Evolutionary conservation across 2,329 filamentous ascomycete genomes (phyloP), one percentile per base, ranked within the genome.

Genomic region (Microcyclospora tardicrescens): DNA sequence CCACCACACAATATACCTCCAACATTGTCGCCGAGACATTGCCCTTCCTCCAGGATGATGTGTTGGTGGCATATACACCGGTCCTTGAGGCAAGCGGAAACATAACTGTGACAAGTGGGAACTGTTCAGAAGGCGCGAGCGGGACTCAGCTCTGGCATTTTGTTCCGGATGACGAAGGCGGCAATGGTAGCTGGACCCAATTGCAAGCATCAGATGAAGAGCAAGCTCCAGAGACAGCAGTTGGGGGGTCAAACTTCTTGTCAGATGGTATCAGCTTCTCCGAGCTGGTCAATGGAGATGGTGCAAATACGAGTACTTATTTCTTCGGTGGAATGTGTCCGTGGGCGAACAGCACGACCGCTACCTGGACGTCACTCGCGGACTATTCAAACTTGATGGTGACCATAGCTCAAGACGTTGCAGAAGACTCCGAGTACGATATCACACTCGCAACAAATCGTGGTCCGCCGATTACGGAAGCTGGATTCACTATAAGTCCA

Each of bases 271-370:
- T 91, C 37, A 69, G 77, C 16, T 93, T 86, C 57, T 79, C 84
- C 14, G 69, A 68, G 27, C 72, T 67, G 28, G 63, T 75, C 34
- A 68, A 67, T 29, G 74, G 71, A 0, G 57, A 62, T 19, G 63
- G 71, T 42, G 69, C 71, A 9, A 61, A 68, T 33, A 71, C 75
- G 0, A 67, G 67, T 10, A 62, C 81, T 14, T 93, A 86, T 55
- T 65, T 79, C 6, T 95, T 93, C 60, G 89, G 86, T 28, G 89
- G 89, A 49, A 93, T 95, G 85, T 96, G 89, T 53, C 79, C 81
- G 4, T 61, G 56, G 16, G 49, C 53, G 2, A 59, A 59, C 6
- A 55, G 59, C n/a, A 59, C 64, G 14, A 55, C 61, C 13, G 53
- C 62, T 6, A 67, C 62, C 13, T 86, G 84, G 79, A 74, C 83